Percentiles rank a stretch among this genome's conserved stretches.
phyloP scores from a whole-genome alignment of 352 stramenopile genomes.

The Aphanomyces cochlioides region DNA sequence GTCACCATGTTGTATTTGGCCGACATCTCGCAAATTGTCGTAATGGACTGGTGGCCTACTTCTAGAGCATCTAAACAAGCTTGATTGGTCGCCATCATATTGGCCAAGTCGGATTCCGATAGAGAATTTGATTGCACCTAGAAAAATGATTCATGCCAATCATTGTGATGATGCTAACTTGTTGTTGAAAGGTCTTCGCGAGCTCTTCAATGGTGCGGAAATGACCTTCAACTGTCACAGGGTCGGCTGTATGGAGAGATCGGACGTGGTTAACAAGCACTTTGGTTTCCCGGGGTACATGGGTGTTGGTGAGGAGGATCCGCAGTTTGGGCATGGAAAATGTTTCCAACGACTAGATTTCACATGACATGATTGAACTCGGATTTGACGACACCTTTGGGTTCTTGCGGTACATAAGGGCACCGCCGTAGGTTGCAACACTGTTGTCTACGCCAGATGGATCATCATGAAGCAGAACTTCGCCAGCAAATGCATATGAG shows the following conservation, averaged over 20 bases:
- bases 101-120: constrained; percentile 42
- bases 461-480: constrained; percentile 87
- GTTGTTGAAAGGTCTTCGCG: constrained; percentile 52
- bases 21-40: constrained; percentile 66
- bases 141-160: neutral
- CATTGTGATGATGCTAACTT: constrained; percentile 27
- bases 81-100: constrained; percentile 72
- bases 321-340: constrained; percentile 33
- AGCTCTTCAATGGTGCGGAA: constrained; percentile 84
- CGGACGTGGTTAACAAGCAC: constrained; percentile 77
- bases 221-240: constrained; percentile 39
- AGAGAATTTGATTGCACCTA: constrained; percentile 38
- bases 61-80: constrained; percentile 66
- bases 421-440: constrained; percentile 80
- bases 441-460: constrained; percentile 92
- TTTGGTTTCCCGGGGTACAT: constrained; percentile 86
- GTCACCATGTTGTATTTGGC: constrained; percentile 50
- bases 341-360: constrained; percentile 35
- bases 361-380: constrained; percentile 34
- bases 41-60: constrained; percentile 81
- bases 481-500: constrained; percentile 76
- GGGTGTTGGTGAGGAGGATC: constrained; percentile 89
- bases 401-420: constrained; percentile 73
- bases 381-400: constrained; percentile 31
- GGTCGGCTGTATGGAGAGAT: constrained; percentile 52